Conservation (phyloP, 2,329 filamentous ascomycete species). For the Hypoxylon sp. region DNA sequence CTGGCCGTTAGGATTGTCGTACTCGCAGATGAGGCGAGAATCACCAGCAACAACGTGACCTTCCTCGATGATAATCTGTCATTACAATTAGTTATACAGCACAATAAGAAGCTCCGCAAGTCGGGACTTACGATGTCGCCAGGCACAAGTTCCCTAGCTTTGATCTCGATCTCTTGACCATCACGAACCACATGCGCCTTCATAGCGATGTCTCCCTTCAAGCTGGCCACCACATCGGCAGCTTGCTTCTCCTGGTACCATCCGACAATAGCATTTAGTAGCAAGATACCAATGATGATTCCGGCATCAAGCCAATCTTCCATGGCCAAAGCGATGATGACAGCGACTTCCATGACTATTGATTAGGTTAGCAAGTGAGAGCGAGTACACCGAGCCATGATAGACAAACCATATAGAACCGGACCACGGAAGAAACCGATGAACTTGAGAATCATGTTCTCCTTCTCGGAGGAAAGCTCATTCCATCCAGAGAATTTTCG, state of each 20-base stretch:
- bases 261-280: constrained; percentile 76
- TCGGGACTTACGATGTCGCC: constrained; percentile 70
- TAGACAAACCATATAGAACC: constrained; percentile 73
- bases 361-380: constrained; percentile 15
- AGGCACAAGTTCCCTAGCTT: constrained; percentile 74
- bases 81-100: no score
- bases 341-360: constrained; percentile 76
- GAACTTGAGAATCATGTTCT: constrained; percentile 79
- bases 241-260: constrained; percentile 83
- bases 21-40: constrained; percentile 74
- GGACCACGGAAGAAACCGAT: constrained; percentile 78
- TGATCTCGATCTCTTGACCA: constrained; percentile 71
- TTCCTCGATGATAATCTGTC: constrained; percentile 72
- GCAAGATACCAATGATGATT: constrained; percentile 76
- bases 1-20: constrained; percentile 71
- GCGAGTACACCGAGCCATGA: background rate
- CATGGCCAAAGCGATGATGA: constrained; percentile 75
- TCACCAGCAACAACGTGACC: constrained; percentile 73
- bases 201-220: constrained; percentile 81
- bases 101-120: background rate
- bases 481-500: constrained; percentile 75
- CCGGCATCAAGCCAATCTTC: constrained; percentile 77
- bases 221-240: constrained; percentile 73
- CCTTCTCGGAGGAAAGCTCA: constrained; percentile 77
- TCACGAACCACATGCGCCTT: constrained; percentile 72